These are phyloP conservation scores for Dactylonectria estremocensis DNA, from an alignment of 2,329 filamentous ascomycete species.

Conservation along the genomic window DNA sequence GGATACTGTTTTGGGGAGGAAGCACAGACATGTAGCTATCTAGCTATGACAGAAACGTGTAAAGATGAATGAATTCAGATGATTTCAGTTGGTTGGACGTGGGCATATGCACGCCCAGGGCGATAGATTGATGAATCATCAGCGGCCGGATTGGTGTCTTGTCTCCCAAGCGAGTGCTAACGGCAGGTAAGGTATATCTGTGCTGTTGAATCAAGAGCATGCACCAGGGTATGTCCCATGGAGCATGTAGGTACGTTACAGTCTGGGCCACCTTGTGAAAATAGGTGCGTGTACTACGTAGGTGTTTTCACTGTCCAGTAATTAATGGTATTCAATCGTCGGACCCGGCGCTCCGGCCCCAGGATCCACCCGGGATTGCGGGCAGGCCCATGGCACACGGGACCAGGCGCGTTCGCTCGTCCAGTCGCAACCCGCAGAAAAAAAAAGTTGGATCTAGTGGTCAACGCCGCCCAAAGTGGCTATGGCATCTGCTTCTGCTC, in stretches of 20 bases:
- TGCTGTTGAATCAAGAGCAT: too few species aligned
- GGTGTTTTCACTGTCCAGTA: too few species aligned
- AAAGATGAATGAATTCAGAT: background rate
- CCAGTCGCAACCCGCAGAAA: slow-evolving; percentile 23
- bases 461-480: slow-evolving; percentile 22
- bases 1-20: background rate
- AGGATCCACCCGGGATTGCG: background rate
- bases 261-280: background rate
- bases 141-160: too few species aligned
- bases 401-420: slow-evolving; percentile 7
- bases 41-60: background rate
- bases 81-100: background rate
- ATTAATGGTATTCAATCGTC: background rate
- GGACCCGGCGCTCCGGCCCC: slow-evolving; percentile 3
- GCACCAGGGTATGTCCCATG: too few species aligned
- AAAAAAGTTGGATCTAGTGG: slow-evolving; percentile 28
- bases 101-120: background rate
- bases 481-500: slow-evolving; percentile 11
- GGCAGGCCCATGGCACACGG: background rate
- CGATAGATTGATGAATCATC: background rate
- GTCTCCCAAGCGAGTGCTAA: background rate
- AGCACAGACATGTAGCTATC: background rate
- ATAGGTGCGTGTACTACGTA: background rate
- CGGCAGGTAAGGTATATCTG: background rate
- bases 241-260: too few species aligned